phyloP scores from a whole-genome alignment of 2,329 filamentous ascomycete genomes.

The Penicillium fuscoglaucum region DNA sequence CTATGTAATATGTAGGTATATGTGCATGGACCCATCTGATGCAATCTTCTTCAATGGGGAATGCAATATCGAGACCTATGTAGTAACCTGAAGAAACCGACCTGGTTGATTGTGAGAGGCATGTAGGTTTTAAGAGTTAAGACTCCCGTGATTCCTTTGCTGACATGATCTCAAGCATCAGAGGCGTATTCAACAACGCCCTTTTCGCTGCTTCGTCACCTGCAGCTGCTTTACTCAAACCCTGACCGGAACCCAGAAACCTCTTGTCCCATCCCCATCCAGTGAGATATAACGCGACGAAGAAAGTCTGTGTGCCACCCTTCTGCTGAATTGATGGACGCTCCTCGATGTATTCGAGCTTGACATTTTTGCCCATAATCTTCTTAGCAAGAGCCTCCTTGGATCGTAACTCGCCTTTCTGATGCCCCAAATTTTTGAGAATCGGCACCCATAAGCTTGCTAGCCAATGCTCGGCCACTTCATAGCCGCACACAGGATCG shows the following conservation, averaged over 20 bases:
- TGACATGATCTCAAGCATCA: constrained; percentile 43
- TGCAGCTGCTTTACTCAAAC: constrained; percentile 46
- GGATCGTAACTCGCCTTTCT: constrained; percentile 38
- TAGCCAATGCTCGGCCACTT: constrained; percentile 68
- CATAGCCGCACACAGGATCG: constrained; percentile 62
- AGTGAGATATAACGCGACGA: constrained; percentile 49
- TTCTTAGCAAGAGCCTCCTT: constrained; percentile 56
- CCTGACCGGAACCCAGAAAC: constrained; percentile 48
- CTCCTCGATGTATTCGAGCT: constrained; percentile 60
- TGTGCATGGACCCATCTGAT: neutral
- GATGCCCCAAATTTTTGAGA: constrained; percentile 45
- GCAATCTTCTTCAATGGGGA: neutral
- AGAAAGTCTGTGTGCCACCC: constrained; percentile 44
- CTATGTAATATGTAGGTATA: neutral
- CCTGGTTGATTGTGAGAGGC: neutral
- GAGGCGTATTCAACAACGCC: constrained; percentile 40
- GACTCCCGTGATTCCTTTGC: constrained; percentile 30
- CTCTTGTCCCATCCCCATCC: constrained; percentile 49
- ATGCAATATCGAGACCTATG: neutral
- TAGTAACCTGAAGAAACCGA: neutral
- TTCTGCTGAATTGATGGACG: constrained; percentile 33
- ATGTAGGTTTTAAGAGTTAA: neutral
- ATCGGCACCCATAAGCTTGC: constrained; percentile 70
- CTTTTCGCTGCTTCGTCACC: constrained; percentile 47
- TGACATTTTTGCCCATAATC: constrained; percentile 60